Percentiles rank a stretch among this genome's conserved stretches.
Evolutionary conservation across 495 filamentous ascomycete species (phyloP).

Genomic region (Annulohypoxylon bovei): DNA sequence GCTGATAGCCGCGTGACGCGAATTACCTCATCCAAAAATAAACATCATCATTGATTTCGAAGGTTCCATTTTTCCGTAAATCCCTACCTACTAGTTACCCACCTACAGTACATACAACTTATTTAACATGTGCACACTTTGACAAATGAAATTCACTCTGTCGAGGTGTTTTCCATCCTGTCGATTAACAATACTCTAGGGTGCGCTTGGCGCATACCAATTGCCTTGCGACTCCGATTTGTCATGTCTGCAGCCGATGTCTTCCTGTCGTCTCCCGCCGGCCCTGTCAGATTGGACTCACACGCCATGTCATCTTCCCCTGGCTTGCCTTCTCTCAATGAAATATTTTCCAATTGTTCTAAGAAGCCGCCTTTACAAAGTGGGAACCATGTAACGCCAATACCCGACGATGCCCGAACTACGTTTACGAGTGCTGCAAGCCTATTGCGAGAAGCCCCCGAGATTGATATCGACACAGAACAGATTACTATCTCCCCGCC

Average conservation of each 20-base stretch:
- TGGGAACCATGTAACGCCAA: constrained; percentile 47
- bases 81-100: too few species aligned
- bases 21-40: constrained; percentile 1
- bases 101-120: background rate
- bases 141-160: background rate
- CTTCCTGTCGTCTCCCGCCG: constrained; percentile 51
- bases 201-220: constrained; percentile 56
- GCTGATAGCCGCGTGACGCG: constrained; percentile 1
- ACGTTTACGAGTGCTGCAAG: constrained; percentile 56
- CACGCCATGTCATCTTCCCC: constrained; percentile 57
- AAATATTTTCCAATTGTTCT: constrained; percentile 49
- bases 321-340: constrained; percentile 54
- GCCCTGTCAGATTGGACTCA: constrained; percentile 37
- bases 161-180: constrained; percentile 37
- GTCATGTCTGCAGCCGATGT: constrained; percentile 52
- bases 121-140: background rate
- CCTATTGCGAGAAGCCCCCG: constrained; percentile 45
- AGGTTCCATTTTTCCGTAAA: background rate
- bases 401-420: constrained; percentile 45
- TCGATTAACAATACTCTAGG: constrained; percentile 29
- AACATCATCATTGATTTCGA: constrained; percentile 16
- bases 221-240: constrained; percentile 23
- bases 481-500: constrained; percentile 34
- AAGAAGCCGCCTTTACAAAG: constrained; percentile 45
- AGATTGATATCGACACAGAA: constrained; percentile 47